Base-by-base conservation (phyloP, 2,329 filamentous ascomycete genomes). In the Xylariaceae sp. region DNA sequence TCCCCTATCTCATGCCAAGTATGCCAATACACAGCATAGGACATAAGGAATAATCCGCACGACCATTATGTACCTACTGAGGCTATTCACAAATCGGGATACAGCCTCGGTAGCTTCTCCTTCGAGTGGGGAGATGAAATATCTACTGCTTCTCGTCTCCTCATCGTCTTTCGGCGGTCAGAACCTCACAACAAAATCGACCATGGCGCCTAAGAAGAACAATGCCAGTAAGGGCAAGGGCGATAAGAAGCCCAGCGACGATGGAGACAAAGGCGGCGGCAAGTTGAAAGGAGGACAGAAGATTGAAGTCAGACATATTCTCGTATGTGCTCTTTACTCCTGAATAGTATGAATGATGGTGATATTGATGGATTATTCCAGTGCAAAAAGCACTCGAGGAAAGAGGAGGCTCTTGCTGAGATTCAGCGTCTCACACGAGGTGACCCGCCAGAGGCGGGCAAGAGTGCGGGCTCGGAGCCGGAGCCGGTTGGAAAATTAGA, bases 321-420 rank as follows among this genome's bases (percentile, higher is more conserved):
- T 66, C 23, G 64, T 66, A 45, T 50, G 64, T 63, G 18, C 11
- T 44, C n/a, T 30, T 23, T 8, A 51, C 11, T 35, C 9, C 5
- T 15, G 23, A 6, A 30, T 30, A 30, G 1, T 30, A 30, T 30
- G 23, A 30, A 30, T 5, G 23, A 30, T 30, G 4, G 23, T 30
- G 37, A 41, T 41, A 41, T 41, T 41, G 37, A 41, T 41, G 37
- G 37, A 41, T 2, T 9, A 41, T 41, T 34, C 13, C 52, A 86
- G 76, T 92, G 89, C 68, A 86, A 87, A 71, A 92, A 92, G 70
- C 85, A 90, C 70, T 75, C 78, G n/a, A 90, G 87, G 73, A 92
- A 90, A 70, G 88, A 91, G 69, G 86, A 90, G 70, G 89, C 89
- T 0, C 72, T 91, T 13, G 82, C 81, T 58, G 88, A 90, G 74